Conservation (phyloP, 768 basidiomycete genomes). For the Pholiota microspora region DNA sequence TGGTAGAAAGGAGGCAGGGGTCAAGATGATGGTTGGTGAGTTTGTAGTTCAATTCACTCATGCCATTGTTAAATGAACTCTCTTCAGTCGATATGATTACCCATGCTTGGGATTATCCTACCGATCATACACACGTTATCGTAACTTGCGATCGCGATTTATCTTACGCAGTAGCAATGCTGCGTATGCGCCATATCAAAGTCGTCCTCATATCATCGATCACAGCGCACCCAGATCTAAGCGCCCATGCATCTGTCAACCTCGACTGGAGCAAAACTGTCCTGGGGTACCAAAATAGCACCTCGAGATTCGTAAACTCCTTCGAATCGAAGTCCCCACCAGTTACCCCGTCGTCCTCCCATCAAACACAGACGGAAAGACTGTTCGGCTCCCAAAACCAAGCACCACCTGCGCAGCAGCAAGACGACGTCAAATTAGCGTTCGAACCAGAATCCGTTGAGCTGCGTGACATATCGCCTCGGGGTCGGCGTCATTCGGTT, state of each 20-base stretch:
- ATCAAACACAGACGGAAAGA: neutral
- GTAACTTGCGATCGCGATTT: slow-evolving; percentile 70
- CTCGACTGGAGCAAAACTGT: slow-evolving; percentile 39
- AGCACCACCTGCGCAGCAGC: neutral
- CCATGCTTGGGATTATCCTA: slow-evolving; percentile 61
- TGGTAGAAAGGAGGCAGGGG: slow-evolving; percentile 25
- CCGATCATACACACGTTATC: slow-evolving; percentile 47
- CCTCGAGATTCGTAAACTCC: neutral
- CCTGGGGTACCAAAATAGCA: neutral
- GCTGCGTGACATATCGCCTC: slow-evolving; percentile 4
- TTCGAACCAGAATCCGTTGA: neutral
- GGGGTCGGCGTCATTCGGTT: slow-evolving; percentile 10
- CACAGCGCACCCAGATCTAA: slow-evolving; percentile 42
- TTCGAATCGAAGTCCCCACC: neutral
- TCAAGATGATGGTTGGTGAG: slow-evolving; percentile 30
- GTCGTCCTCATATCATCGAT: slow-evolving; percentile 50
- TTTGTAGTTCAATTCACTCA: neutral
- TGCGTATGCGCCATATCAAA: slow-evolving; percentile 52
- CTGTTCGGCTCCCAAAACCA: neutral
- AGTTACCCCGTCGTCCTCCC: neutral
- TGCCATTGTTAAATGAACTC: neutral
- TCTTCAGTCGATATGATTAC: slow-evolving; percentile 62
- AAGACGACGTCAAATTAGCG: neutral
- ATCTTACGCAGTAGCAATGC: slow-evolving; percentile 56
- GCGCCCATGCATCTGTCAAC: slow-evolving; percentile 50